phyloP scores from a whole-genome alignment of 2,329 filamentous ascomycete species.

The Ophiostoma ulmi region DNA sequence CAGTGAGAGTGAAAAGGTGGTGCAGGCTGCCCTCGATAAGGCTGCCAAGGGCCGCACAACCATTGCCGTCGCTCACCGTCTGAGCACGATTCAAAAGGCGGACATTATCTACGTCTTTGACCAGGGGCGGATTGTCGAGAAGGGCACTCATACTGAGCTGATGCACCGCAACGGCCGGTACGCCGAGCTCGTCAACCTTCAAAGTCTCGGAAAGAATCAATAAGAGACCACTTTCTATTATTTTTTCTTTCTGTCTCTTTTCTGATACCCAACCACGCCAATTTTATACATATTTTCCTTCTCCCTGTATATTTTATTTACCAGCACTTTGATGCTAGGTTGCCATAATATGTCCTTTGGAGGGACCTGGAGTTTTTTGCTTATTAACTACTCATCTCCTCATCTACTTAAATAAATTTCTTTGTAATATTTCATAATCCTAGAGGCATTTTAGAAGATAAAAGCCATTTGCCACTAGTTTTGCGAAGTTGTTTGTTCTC shows the following conservation, averaged over 20 bases:
- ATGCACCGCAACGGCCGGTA: slow-evolving; percentile 67
- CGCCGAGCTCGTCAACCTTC: slow-evolving; percentile 71
- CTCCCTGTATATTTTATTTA: not conserved
- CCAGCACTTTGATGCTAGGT: not conserved
- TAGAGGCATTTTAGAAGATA: not conserved
- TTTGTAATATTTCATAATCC: not conserved
- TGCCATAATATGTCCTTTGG: not conserved
- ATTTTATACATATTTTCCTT: slow-evolving; percentile 10
- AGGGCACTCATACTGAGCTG: slow-evolving; percentile 70
- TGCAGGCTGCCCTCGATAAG: slow-evolving; percentile 74
- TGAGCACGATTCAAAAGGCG: slow-evolving; percentile 90
- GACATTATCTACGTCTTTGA: slow-evolving; percentile 98
- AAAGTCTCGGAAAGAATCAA: slow-evolving; percentile 62
- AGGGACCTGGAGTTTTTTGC: not conserved
- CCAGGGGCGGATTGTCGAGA: slow-evolving; percentile 77
- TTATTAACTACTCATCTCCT: not conserved
- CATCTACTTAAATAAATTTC: not conserved
- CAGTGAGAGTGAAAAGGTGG: slow-evolving; percentile 70
- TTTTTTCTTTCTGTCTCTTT: not conserved
- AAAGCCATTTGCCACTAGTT: not conserved
- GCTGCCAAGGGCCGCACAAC: slow-evolving; percentile 82
- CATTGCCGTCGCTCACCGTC: slow-evolving; percentile 86
- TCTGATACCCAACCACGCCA: slow-evolving; percentile 8
- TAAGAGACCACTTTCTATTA: not conserved
- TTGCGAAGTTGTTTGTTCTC: too few relatives aligned